Conservation (phyloP, 2,329 filamentous ascomycete genomes). For the Curvularia sp. region DNA sequence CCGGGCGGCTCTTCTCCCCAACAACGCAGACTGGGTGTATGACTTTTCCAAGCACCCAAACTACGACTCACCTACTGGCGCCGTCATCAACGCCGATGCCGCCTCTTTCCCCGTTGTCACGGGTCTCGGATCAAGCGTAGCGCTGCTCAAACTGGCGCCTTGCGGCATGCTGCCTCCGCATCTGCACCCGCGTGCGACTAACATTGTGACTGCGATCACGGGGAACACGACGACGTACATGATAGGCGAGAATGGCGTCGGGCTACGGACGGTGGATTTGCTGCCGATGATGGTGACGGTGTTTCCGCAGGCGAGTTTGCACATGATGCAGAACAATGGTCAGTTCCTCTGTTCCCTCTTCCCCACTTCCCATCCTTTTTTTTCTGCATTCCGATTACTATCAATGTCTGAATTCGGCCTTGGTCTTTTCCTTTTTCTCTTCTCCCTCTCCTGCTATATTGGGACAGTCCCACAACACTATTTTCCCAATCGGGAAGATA, state of each 20-base stretch:
- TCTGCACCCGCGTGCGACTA: constrained; percentile 58
- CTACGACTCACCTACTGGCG: constrained; percentile 57
- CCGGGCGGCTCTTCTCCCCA: constrained; percentile 51
- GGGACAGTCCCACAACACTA: too few species aligned
- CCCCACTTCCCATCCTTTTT: neutral
- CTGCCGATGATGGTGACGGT: constrained; percentile 58
- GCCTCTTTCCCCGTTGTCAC: constrained; percentile 59
- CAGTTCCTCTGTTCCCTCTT: constrained; percentile 26
- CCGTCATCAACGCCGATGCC: constrained; percentile 60
- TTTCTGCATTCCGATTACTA: too few species aligned
- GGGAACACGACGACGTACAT: constrained; percentile 62
- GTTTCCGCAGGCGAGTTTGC: constrained; percentile 58
- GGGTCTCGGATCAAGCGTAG: constrained; percentile 58
- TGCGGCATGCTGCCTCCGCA: constrained; percentile 62
- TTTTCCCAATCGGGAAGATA: too few species aligned
- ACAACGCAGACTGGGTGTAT: constrained; percentile 57
- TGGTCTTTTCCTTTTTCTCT: neutral
- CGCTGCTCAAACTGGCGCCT: constrained; percentile 56
- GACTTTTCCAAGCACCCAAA: constrained; percentile 55
- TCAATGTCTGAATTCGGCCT: too few species aligned
- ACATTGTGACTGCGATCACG: constrained; percentile 57
- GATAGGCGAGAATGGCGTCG: constrained; percentile 60
- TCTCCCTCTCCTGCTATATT: neutral
- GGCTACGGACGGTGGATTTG: constrained; percentile 52
- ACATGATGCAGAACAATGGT: constrained; percentile 61